Conservation (phyloP, 2,329 filamentous ascomycete genomes). For the Fusarium sp. region DNA sequence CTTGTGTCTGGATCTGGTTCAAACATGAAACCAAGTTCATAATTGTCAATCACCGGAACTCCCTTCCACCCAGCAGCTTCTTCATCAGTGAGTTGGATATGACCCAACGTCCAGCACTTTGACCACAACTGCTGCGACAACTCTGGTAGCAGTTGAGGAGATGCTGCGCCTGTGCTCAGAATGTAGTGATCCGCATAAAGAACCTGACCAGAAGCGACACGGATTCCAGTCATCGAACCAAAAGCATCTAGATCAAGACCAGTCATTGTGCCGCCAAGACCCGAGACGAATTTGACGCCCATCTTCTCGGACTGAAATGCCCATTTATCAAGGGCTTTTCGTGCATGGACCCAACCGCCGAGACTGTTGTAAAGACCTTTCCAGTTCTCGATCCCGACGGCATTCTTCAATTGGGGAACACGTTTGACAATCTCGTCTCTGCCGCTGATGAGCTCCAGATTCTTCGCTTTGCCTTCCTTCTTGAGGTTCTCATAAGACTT, state of each 20-base stretch:
- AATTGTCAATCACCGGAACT: background rate
- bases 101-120: background rate
- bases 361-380: conserved; percentile 10
- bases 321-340: conserved; percentile 15
- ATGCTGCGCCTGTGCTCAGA: conserved; percentile 4
- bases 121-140: background rate
- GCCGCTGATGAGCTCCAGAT: background rate
- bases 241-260: background rate
- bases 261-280: background rate
- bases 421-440: background rate
- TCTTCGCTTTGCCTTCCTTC: no score
- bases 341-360: conserved; percentile 5
- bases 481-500: conserved; percentile 3
- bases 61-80: conserved; percentile 4
- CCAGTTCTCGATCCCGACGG: background rate
- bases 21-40: conserved; percentile 21
- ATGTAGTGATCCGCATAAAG: conserved; percentile 4
- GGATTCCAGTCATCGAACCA: background rate
- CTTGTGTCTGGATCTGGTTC: conserved; percentile 9
- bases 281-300: background rate
- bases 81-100: conserved; percentile 1
- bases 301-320: background rate
- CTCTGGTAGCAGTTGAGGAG: conserved; percentile 5
- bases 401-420: background rate
- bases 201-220: background rate